Conservation (phyloP, 2,329 filamentous ascomycete genomes). For the Botrytis elliptica region DNA sequence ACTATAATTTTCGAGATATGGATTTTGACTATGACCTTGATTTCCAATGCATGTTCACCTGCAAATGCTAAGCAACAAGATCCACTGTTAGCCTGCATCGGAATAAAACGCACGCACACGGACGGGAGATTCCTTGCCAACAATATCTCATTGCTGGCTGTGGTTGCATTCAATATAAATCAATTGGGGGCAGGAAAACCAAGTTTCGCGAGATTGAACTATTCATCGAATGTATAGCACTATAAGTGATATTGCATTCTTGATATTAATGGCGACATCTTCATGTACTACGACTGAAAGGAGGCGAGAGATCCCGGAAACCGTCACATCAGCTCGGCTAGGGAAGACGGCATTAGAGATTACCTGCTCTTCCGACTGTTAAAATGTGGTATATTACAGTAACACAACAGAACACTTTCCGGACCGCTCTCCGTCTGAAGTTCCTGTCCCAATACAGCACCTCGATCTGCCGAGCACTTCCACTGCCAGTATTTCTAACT, state of each 20-base stretch:
- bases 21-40: background rate
- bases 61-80: background rate
- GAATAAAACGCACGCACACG: background rate
- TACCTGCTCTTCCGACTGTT: background rate
- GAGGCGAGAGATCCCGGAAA: background rate
- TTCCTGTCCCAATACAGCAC: background rate
- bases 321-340: background rate
- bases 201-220: background rate
- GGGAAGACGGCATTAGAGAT: background rate
- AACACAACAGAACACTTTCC: background rate
- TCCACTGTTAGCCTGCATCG: constrained; percentile 4
- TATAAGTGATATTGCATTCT: background rate
- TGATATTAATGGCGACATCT: constrained; percentile 1
- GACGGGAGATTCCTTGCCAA: background rate
- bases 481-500: background rate
- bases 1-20: background rate
- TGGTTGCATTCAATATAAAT: background rate
- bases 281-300: background rate
- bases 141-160: background rate
- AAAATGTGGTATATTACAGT: background rate
- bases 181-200: background rate
- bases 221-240: background rate
- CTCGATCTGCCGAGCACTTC: background rate
- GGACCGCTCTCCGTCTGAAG: background rate
- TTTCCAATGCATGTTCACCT: background rate